These are phyloP conservation scores for Stylonectria norvegica DNA, from an alignment of 2,329 filamentous ascomycete genomes.

Conservation along the genomic window DNA sequence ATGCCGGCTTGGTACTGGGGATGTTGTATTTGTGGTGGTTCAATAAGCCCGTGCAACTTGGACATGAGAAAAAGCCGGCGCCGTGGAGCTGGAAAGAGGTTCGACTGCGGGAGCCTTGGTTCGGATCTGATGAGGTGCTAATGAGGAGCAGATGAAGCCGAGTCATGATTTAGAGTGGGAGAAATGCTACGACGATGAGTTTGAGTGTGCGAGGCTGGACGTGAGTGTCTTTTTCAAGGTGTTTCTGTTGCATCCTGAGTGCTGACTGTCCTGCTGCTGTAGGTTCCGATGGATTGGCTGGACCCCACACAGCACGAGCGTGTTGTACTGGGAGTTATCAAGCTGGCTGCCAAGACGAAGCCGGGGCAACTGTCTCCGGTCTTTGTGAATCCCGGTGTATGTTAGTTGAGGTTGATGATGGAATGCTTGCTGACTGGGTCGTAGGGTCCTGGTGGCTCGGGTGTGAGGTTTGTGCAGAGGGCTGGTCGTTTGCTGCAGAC, in stretches of 20 bases:
- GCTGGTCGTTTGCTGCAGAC: constrained; percentile 36
- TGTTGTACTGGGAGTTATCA: constrained; percentile 32
- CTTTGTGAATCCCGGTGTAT: constrained; percentile 35
- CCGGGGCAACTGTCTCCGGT: constrained; percentile 27
- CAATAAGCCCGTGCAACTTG: not conserved
- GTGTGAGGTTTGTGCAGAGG: constrained; percentile 33
- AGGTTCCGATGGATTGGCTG: constrained; percentile 38
- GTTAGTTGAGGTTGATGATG: constrained; percentile 2
- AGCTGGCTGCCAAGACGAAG: constrained; percentile 30
- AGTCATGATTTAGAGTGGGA: constrained; percentile 30
- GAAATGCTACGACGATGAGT: constrained; percentile 28
- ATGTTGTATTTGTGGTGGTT: too few species aligned
- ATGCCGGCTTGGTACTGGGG: too few species aligned
- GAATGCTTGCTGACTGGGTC: not conserved
- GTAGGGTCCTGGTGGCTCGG: constrained; percentile 50
- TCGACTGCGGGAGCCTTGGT: too few species aligned
- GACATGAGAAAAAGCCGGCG: constrained; percentile 1
- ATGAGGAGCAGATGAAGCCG: constrained; percentile 33
- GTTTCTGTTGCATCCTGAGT: too few species aligned
- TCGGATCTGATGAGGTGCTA: too few species aligned
- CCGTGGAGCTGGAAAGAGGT: constrained; percentile 29
- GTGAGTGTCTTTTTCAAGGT: constrained; percentile 18
- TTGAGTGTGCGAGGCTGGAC: constrained; percentile 34
- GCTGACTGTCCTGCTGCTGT: too few species aligned
- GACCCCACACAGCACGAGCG: constrained; percentile 25